Evolutionary conservation across 2,329 filamentous ascomycete genomes (phyloP), one percentile per base, ranked within the genome.

Genomic region (Aphanocladium album): DNA sequence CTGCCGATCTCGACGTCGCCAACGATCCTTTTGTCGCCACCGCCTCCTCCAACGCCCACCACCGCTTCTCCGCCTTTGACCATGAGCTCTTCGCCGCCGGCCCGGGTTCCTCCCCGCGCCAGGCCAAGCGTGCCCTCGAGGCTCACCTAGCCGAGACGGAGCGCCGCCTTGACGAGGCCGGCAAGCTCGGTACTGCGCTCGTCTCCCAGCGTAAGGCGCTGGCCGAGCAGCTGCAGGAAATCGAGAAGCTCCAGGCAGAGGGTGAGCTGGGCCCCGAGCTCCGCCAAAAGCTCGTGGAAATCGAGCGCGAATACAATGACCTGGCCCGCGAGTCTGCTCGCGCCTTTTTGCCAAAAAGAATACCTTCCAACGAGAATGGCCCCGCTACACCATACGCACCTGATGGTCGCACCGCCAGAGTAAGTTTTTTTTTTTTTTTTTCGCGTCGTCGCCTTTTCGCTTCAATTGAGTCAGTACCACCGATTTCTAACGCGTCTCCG

Each of bases 291-390:
- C 82, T 99, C 57, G 82, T 86, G 16, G 92, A 96, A 64, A 86
- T 99, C 62, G 95, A 99, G 74, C 90, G 86, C 73, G 95, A 99
- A 70, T 98, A 96, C 77, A 93, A 96, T 72, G 93, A 97, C 71
- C 88, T 98, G 51, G 92, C 93, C 14, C 84, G 89, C 64, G 93
- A 98, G 72, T 95, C 90, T 52, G 91, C 93, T 47, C 84, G 93
- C 65, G 92, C 91, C 2, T 93, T 97, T 72, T 77, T 98, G 62
- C 89, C 87, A 37, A 95, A 95, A 67, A 85, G 91, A 69, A 84
- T 91, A 23, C 85, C 89, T 19, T 92, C 89, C 71, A 85, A 82
- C 64, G 89, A 91, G 69, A 76, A 77, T 47, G 74, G 77, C 61
- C 72, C 76, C 53, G 78, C 76, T 50, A 84, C 83, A 9, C 82